phyloP scores from a whole-genome alignment of 495 filamentous ascomycete genomes.

The Aspergillus taichungensis region DNA sequence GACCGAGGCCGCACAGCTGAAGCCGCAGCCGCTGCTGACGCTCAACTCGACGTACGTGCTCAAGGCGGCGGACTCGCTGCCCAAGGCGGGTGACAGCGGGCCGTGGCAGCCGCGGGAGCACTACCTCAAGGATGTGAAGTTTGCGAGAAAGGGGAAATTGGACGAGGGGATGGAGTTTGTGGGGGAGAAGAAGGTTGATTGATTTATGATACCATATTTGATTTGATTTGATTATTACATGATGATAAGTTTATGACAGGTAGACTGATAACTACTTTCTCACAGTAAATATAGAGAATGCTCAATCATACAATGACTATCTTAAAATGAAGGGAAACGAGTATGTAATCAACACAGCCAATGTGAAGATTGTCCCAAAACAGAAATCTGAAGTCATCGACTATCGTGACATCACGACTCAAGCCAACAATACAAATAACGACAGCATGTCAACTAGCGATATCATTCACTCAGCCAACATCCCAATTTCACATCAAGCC shows the following conservation, averaged over 20 bases:
- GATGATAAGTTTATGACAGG: neutral
- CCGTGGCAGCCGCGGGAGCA: slow-evolving; percentile 49
- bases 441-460: too few species aligned
- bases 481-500: too few species aligned
- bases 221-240: neutral
- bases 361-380: too few species aligned
- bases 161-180: slow-evolving; percentile 26
- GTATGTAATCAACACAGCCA: too few species aligned
- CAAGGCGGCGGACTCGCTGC: slow-evolving; percentile 27
- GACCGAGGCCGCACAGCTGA: slow-evolving; percentile 19
- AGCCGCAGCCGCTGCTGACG: slow-evolving; percentile 31
- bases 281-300: too few species aligned
- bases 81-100: slow-evolving; percentile 36
- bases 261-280: too few species aligned
- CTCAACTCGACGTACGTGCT: slow-evolving; percentile 46
- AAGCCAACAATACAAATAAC: too few species aligned
- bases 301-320: too few species aligned
- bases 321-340: too few species aligned
- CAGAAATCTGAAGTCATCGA: too few species aligned
- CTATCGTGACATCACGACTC: too few species aligned
- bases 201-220: slow-evolving; percentile 2
- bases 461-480: too few species aligned
- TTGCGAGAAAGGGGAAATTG: slow-evolving; percentile 40
- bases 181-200: slow-evolving; percentile 21
- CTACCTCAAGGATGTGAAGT: slow-evolving; percentile 45